phyloP scores from a whole-genome alignment of 2,329 filamentous ascomycete genomes.

The Aureobasidium mangrovei region DNA sequence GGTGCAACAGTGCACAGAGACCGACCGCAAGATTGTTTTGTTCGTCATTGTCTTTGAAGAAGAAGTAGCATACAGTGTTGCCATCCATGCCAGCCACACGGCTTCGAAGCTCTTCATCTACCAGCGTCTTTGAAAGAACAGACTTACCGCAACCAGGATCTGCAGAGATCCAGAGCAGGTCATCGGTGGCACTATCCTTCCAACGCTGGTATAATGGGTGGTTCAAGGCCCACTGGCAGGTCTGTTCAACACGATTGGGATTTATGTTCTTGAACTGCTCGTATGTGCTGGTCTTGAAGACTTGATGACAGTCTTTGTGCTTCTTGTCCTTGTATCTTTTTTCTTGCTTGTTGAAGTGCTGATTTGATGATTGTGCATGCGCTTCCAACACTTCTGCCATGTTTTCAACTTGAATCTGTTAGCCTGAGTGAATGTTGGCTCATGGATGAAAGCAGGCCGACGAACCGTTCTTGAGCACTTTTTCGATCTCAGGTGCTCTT shows the following conservation, averaged over 20 bases:
- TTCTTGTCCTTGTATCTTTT: not conserved
- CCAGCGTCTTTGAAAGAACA: slow-evolving; percentile 28
- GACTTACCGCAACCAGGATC: slow-evolving; percentile 36
- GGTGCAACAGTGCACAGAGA: slow-evolving; percentile 31
- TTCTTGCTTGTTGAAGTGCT: not conserved
- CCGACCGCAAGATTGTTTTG: slow-evolving; percentile 26
- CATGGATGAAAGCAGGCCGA: too few species aligned
- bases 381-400: too few species aligned
- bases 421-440: too few species aligned
- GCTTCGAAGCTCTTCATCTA: slow-evolving; percentile 20
- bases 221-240: slow-evolving; percentile 28
- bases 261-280: slow-evolving; percentile 27
- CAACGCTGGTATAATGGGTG: slow-evolving; percentile 23
- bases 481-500: too few species aligned
- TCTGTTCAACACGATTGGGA: slow-evolving; percentile 23
- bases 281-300: slow-evolving; percentile 24
- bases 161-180: slow-evolving; percentile 34
- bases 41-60: slow-evolving; percentile 32
- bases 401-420: too few species aligned
- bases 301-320: slow-evolving; percentile 5
- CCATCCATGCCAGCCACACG: slow-evolving; percentile 16
- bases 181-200: slow-evolving; percentile 18
- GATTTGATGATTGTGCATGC: not conserved
- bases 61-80: slow-evolving; percentile 28
- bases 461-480: too few species aligned